phyloP scores from a whole-genome alignment of 306 rosid species.

The Trichosanthes truncata region DNA sequence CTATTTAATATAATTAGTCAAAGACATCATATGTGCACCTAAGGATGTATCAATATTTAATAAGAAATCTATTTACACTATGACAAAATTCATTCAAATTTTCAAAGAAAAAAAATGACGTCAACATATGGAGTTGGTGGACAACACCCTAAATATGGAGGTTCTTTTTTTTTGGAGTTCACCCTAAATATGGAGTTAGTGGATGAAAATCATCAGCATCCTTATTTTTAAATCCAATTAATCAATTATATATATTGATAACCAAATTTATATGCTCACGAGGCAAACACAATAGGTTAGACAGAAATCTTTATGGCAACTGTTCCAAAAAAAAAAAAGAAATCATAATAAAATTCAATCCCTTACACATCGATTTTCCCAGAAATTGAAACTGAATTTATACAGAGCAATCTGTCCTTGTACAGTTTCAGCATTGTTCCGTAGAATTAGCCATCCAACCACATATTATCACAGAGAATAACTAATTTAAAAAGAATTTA shows the following conservation, averaged over 20 bases:
- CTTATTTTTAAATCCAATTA: neutral
- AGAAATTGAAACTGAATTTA: neutral
- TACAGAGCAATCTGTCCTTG: neutral
- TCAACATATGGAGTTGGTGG: neutral
- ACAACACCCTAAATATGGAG: neutral
- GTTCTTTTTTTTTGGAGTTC: too few species aligned
- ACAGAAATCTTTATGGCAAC: neutral
- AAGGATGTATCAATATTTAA: neutral
- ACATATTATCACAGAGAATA: neutral
- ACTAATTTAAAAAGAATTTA: neutral
- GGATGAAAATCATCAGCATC: neutral
- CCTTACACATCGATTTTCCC: neutral
- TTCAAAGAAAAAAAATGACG: neutral
- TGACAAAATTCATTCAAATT: neutral
- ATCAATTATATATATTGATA: neutral
- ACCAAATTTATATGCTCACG: neutral
- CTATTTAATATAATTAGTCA: neutral
- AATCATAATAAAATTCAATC: neutral
- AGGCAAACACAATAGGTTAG: neutral
- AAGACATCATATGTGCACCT: neutral
- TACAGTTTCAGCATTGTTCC: neutral
- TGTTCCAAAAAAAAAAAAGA: neutral
- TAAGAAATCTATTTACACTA: neutral
- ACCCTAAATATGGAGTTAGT: neutral
- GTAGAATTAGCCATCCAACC: neutral